Percentiles rank a stretch among this genome's conserved stretches.
Conservation (phyloP, 306 rosid genomes). For the cucumber (Cucumis sativus) region Cucumber_9930_V3 NC_026660.2:23143001-23143500, state of each 20-base stretch:
- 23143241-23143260: too few relatives aligned
- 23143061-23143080: neutral
- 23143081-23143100: neutral
- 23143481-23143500: conserved; percentile 77
- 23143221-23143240: neutral
- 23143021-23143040: conserved; percentile 83
- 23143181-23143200: neutral
- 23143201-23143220: neutral
- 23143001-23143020: conserved; percentile 84
- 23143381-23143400: neutral
- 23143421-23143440: neutral
- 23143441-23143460: neutral
- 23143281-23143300: too few relatives aligned
- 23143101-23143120: neutral
- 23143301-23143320: too few relatives aligned
- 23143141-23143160: neutral
- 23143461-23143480: conserved; percentile 8
- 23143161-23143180: neutral
- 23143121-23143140: neutral
- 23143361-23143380: neutral
- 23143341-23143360: too few relatives aligned
- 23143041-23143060: conserved; percentile 61
- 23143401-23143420: neutral
- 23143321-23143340: too few relatives aligned
- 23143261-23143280: too few relatives aligned